phyloP scores from a whole-genome alignment of 2,329 filamentous ascomycete species.

The Fusarium neocosmosporiellum region DNA sequence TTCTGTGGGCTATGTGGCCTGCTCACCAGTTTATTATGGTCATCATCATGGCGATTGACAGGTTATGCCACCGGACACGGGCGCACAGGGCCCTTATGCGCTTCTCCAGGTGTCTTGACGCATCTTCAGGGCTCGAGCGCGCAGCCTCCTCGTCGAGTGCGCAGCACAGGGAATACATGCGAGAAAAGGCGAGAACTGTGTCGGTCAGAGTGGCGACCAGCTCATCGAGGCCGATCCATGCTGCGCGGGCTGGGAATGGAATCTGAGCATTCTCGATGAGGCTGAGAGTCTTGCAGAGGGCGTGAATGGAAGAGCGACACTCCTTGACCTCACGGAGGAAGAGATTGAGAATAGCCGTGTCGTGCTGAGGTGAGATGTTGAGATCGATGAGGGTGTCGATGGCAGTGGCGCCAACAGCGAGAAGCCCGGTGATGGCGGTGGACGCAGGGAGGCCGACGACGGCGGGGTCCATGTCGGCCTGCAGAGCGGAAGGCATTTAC shows the following conservation, averaged over 20 bases:
- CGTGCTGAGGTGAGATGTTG: constrained; percentile 44
- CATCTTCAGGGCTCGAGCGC: constrained; percentile 27
- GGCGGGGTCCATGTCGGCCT: constrained; percentile 36
- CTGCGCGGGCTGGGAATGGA: constrained; percentile 49
- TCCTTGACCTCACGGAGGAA: constrained; percentile 52
- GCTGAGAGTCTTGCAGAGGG: constrained; percentile 50
- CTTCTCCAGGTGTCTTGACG: constrained; percentile 39
- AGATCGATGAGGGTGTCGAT: constrained; percentile 51
- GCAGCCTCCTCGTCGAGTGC: constrained; percentile 39
- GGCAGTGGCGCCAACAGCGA: constrained; percentile 49
- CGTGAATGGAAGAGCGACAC: constrained; percentile 51
- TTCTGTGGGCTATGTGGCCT: not conserved
- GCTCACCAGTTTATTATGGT: constrained; percentile 53
- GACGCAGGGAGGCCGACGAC: constrained; percentile 47
- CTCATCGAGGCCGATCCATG: constrained; percentile 51
- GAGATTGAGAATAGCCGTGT: constrained; percentile 44
- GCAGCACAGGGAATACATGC: constrained; percentile 47
- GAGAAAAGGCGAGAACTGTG: constrained; percentile 50
- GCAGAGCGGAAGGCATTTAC: constrained; percentile 38
- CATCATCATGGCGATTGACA: constrained; percentile 55
- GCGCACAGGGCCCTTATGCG: constrained; percentile 45
- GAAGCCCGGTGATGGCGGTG: constrained; percentile 52
- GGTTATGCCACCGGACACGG: constrained; percentile 51
- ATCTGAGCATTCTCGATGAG: constrained; percentile 48
- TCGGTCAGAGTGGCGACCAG: constrained; percentile 51